phyloP scores from a whole-genome alignment of 768 basidiomycete species.

The Naganishia onofrii region DNA sequence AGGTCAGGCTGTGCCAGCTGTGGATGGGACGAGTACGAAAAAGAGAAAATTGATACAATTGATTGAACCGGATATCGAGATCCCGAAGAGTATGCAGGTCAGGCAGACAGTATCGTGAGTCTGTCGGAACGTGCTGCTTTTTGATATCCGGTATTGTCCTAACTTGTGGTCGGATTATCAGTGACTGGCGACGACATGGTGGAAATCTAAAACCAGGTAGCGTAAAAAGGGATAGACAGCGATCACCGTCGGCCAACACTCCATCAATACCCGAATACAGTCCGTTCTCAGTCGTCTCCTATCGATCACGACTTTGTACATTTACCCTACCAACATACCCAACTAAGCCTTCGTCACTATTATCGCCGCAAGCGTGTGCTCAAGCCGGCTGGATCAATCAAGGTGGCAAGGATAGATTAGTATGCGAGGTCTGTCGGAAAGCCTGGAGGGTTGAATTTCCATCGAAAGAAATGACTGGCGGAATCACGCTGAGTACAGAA shows the following conservation, averaged over 20 bases:
- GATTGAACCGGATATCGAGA: constrained; percentile 4
- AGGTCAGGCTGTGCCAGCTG: not conserved
- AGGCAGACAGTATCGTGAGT: constrained; percentile 10
- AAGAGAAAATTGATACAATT: constrained; percentile 11
- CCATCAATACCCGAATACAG: not conserved
- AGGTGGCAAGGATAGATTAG: constrained; percentile 17
- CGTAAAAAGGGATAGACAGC: constrained; percentile 6
- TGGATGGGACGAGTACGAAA: not conserved
- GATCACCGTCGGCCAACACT: not conserved
- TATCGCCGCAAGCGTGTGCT: constrained; percentile 15
- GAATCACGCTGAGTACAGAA: constrained; percentile 4
- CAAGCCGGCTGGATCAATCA: constrained; percentile 22
- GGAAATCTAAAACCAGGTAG: not conserved
- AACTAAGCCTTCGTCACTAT: constrained; percentile 6
- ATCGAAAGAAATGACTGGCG: not conserved
- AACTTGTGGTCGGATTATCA: not conserved
- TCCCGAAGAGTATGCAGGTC: not conserved
- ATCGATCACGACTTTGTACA: constrained; percentile 13
- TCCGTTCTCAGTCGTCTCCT: constrained; percentile 5
- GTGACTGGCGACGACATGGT: not conserved
- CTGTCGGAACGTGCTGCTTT: not conserved
- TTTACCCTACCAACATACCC: constrained; percentile 16
- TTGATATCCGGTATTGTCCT: not conserved
- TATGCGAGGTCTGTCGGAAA: constrained; percentile 9
- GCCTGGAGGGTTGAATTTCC: constrained; percentile 16